Evolutionary conservation across 257 asterid species (phyloP).

Genomic region (Pogostemon cablin): DNA sequence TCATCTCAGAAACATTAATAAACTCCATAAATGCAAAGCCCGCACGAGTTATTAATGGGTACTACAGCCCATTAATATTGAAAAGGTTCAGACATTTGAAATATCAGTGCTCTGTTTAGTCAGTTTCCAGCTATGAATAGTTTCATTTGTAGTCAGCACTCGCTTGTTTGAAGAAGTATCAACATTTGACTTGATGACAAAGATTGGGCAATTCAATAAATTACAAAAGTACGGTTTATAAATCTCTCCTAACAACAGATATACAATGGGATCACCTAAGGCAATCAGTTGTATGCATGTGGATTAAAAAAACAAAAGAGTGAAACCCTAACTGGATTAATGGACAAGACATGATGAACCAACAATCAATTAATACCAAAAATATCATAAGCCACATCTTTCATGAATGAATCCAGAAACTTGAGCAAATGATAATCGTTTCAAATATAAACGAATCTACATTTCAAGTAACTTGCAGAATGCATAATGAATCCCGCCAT

Average conservation of each 20-base stretch:
- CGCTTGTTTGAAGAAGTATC: neutral
- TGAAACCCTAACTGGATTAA: too few relatives aligned
- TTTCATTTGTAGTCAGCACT: too few relatives aligned
- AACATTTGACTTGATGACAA: neutral
- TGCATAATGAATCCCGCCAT: neutral
- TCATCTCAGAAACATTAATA: neutral
- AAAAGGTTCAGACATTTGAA: neutral
- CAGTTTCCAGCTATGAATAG: neutral
- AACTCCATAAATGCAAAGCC: constrained; percentile 14
- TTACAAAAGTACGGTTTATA: neutral
- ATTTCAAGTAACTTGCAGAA: neutral
- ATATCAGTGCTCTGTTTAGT: neutral
- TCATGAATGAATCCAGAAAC: constrained; percentile 2
- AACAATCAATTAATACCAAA: constrained; percentile 6
- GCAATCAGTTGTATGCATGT: constrained; percentile 16
- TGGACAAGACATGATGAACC: neutral
- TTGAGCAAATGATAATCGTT: neutral
- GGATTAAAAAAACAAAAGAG: too few relatives aligned
- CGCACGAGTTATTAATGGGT: neutral
- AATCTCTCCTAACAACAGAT: neutral
- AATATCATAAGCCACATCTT: neutral
- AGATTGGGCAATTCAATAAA: neutral
- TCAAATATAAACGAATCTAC: neutral
- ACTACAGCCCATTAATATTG: constrained; percentile 2
- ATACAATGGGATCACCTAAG: neutral